Conservation (phyloP, 192 early-diverging fungal genomes). For the Nowakowskiella sp. region DNA sequence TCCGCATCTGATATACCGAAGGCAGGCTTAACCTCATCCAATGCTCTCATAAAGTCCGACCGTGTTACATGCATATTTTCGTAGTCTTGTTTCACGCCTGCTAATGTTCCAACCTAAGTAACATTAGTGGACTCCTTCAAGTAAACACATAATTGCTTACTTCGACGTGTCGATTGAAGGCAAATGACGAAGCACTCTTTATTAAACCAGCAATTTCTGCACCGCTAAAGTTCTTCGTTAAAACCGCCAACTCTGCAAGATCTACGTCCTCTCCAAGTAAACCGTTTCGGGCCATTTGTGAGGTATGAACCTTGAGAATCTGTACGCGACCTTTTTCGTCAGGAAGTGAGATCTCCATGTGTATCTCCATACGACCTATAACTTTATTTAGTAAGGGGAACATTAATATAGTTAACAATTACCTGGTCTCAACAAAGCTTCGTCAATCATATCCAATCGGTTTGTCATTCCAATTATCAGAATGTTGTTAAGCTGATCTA, state of each 20-base stretch:
- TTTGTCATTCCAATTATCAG: slow-evolving; percentile 99
- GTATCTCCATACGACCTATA: slow-evolving; percentile 79
- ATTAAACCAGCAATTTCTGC: slow-evolving; percentile 94
- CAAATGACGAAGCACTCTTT: slow-evolving; percentile 87
- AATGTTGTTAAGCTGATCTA: slow-evolving; percentile 97
- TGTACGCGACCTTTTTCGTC: slow-evolving; percentile 87
- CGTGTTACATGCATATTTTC: slow-evolving; percentile 80
- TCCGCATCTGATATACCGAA: slow-evolving; percentile 93
- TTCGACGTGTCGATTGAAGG: slow-evolving; percentile 93
- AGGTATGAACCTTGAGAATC: slow-evolving; percentile 93
- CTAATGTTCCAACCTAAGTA: slow-evolving; percentile 66
- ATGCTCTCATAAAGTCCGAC: slow-evolving; percentile 78
- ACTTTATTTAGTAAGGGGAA: background rate
- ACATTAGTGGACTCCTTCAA: no score
- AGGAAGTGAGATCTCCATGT: slow-evolving; percentile 92
- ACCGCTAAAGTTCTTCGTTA: slow-evolving; percentile 96
- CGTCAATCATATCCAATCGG: slow-evolving; percentile 95
- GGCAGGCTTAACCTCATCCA: slow-evolving; percentile 87
- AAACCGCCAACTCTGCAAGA: slow-evolving; percentile 68
- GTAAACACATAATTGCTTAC: slow-evolving; percentile 7
- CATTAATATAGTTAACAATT: slow-evolving; percentile 2
- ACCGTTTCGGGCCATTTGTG: slow-evolving; percentile 70
- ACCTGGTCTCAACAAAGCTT: slow-evolving; percentile 90
- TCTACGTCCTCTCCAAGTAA: slow-evolving; percentile 76
- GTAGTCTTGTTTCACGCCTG: slow-evolving; percentile 72